A percentile compares a stretch with the other conserved stretches of the same genome.
Conservation (phyloP, 1,284 basidiomycete species). For the Salmacisia buchloeana region DNA sequence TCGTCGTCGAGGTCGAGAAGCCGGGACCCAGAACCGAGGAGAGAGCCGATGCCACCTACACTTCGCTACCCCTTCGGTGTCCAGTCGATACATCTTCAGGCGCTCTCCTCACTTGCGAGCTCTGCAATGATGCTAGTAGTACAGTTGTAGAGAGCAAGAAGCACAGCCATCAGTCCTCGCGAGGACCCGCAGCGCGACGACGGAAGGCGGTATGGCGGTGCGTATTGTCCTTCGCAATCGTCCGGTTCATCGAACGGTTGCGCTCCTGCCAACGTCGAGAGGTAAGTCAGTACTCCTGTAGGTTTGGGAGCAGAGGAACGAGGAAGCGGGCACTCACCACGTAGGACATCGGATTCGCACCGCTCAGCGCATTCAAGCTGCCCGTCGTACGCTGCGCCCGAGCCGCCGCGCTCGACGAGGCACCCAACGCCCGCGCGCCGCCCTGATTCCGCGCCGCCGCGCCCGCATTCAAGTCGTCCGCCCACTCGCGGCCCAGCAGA, state of each 20-base stretch:
- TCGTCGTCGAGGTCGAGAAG: too few species aligned
- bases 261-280: slow-evolving; percentile 35
- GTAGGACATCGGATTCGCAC: slow-evolving; percentile 51
- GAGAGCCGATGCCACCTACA: too few species aligned
- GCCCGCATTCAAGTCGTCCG: slow-evolving; percentile 9
- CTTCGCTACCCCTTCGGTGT: too few species aligned
- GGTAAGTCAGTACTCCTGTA: too few species aligned
- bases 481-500: slow-evolving; percentile 57
- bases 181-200: not conserved
- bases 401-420: slow-evolving; percentile 12
- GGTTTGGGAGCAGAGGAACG: not conserved
- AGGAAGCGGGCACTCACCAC: slow-evolving; percentile 20
- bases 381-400: slow-evolving; percentile 44
- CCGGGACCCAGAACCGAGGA: too few species aligned
- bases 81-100: too few species aligned
- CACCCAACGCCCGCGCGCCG: slow-evolving; percentile 13
- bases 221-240: slow-evolving; percentile 32
- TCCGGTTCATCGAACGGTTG: slow-evolving; percentile 48
- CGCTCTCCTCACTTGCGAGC: too few species aligned
- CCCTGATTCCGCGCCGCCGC: slow-evolving; percentile 10
- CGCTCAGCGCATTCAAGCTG: slow-evolving; percentile 48
- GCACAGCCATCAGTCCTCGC: too few species aligned
- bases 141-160: too few species aligned
- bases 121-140: too few species aligned
- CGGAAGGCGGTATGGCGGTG: slow-evolving; percentile 9